These are phyloP conservation scores for Marsdenia floribunda DNA, from an alignment of 257 asterid species.

Conservation along the genomic window DNA sequence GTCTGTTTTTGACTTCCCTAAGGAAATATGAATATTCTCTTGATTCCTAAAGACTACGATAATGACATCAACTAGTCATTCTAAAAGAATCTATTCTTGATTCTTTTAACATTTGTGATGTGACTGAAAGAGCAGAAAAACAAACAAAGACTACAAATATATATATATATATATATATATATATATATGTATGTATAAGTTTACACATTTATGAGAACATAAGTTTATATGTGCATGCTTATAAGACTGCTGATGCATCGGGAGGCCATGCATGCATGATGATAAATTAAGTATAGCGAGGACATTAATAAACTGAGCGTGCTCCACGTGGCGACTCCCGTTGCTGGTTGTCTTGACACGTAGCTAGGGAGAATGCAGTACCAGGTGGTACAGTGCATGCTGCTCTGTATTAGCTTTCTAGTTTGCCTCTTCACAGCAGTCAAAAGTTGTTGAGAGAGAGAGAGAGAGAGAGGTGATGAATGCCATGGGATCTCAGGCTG, in stretches of 20 bases:
- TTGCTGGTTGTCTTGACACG: background rate
- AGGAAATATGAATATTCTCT: no score
- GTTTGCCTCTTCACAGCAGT: background rate
- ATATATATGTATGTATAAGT: no score
- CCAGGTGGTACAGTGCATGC: background rate
- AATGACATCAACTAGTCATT: no score
- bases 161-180: no score
- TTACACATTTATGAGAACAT: background rate
- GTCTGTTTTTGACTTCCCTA: no score
- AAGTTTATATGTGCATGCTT: background rate
- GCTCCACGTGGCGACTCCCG: conserved; percentile 4
- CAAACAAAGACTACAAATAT: background rate
- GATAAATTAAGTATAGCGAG: no score
- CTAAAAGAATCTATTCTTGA: no score
- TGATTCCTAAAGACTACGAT: no score
- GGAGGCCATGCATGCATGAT: background rate
- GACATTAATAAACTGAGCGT: conserved; percentile 1
- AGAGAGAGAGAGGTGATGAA: background rate
- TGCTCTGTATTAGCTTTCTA: background rate
- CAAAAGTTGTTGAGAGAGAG: background rate
- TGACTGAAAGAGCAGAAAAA: no score
- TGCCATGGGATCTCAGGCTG: background rate
- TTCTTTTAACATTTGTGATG: no score
- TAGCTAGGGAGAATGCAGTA: background rate
- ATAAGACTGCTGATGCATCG: background rate